Base-by-base conservation (phyloP, 108 stramenopile species). In the Stephanodiscus minutulus region DNA sequence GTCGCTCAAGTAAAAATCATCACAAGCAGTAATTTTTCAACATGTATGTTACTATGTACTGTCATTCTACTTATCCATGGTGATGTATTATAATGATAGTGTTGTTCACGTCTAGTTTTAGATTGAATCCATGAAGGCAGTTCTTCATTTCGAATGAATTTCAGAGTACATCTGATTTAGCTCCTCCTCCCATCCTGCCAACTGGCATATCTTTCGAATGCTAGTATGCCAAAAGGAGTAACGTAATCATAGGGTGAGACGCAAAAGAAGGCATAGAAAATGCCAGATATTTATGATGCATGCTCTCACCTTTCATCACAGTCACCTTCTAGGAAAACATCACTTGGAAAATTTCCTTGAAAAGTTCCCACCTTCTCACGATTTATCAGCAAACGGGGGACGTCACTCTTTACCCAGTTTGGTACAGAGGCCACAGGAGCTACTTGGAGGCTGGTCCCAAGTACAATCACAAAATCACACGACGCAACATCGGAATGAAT, bases 371-470 rank as follows among this genome's bases (percentile, higher is more conserved):
- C 77, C 15, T 71, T 31, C n/a, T 77, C 77, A 59, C 77, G 64
- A 61, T 77, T 77, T 0, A 77, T 47, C 50, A 77, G 66, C 37
- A 70, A 25, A 12, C 77, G 69, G 46, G 25, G 43, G 22, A 46
- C 44, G 33, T 25, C 15, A 28, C 37, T 66, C 7, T 54, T 46
- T 0, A 70, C 68, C 77, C 77, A 79, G 36, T 75, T 61, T 0
- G 78, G 76, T 27, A 77, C 54, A 62, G 72, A 31, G n/a, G 88
- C 79, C 24, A 96, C 91, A 27, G 96, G 96, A 56, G 83, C 85
- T 10, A 97, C 96, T 61, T 83, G 82, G 27, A 98, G 78, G 31
- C 71, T 74, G 17, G 97, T 95, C 41, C 97, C 97, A 76, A 96
- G 70, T 18, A 97, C 87, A 7, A 97, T 72, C 13, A 94, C 22